Percentiles rank a stretch among this genome's conserved stretches.
phyloP scores from a whole-genome alignment of 1,284 basidiomycete species.

The Erythrobasidium hasegawianum region DNA sequence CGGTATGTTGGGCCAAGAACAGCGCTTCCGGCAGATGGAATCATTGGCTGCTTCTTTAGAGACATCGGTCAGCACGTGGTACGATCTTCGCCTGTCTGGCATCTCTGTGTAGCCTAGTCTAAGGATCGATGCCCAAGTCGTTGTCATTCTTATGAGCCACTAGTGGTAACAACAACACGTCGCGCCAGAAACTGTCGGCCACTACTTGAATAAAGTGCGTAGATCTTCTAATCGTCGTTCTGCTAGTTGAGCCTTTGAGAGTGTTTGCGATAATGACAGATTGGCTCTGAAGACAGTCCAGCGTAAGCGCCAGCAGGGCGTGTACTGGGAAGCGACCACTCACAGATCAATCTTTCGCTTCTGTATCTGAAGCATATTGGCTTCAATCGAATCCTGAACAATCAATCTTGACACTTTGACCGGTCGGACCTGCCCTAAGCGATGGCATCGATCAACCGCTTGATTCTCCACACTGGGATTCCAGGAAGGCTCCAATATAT shows the following conservation, averaged over 20 bases:
- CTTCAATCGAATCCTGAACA: slow-evolving; percentile 88
- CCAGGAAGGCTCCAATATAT: slow-evolving; percentile 77
- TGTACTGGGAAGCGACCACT: too few species aligned
- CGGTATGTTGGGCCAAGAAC: too few species aligned
- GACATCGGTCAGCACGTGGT: too few species aligned
- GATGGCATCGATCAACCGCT: slow-evolving; percentile 77
- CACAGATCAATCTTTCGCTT: slow-evolving; percentile 81
- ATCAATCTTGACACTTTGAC: slow-evolving; percentile 91
- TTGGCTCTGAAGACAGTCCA: slow-evolving; percentile 18
- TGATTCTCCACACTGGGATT: slow-evolving; percentile 53
- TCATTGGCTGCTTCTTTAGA: too few species aligned
- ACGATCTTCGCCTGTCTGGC: too few species aligned
- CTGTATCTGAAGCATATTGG: slow-evolving; percentile 65
- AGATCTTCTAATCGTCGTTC: slow-evolving; percentile 44
- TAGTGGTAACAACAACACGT: neutral
- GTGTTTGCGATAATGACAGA: slow-evolving; percentile 45
- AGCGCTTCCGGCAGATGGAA: too few species aligned
- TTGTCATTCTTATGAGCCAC: too few species aligned
- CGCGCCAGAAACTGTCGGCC: too few species aligned
- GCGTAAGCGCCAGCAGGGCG: too few species aligned
- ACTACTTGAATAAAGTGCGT: slow-evolving; percentile 40
- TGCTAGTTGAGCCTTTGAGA: slow-evolving; percentile 45
- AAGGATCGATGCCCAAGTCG: too few species aligned
- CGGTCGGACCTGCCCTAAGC: slow-evolving; percentile 81
- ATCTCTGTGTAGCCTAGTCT: too few species aligned